phyloP scores from a whole-genome alignment of 208 protist genomes.

The Leishmania martiniquensis region DNA sequence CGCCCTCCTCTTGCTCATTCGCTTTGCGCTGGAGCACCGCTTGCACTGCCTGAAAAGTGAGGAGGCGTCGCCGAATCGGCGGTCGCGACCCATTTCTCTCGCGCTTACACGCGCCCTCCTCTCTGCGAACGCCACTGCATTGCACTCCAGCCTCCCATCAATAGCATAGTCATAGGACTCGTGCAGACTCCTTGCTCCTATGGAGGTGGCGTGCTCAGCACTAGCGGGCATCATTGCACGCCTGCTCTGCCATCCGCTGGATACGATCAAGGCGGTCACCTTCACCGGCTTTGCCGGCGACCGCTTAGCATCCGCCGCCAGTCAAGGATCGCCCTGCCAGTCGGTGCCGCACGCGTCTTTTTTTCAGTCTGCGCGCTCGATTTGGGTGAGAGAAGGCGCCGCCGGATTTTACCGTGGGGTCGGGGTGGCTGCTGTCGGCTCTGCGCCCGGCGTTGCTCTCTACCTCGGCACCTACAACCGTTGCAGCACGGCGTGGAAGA shows the following conservation, averaged over 20 bases:
- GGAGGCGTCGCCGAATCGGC: too few species aligned
- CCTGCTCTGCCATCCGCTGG: conserved; percentile 76
- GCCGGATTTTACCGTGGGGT: conserved; percentile 85
- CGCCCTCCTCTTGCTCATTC: not conserved
- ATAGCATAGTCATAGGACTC: not conserved
- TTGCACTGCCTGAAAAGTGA: too few species aligned
- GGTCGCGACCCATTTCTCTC: not conserved
- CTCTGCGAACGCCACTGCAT: not conserved
- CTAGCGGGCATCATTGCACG: conserved; percentile 63
- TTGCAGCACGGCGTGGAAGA: conserved; percentile 31
- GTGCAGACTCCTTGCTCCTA: not conserved
- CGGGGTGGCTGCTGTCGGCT: conserved; percentile 66
- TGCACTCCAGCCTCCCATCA: not conserved
- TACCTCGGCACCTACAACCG: conserved; percentile 80
- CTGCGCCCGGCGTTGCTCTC: conserved; percentile 75
- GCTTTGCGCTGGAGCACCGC: too few species aligned
- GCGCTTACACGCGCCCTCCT: not conserved
- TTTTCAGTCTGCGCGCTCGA: conserved; percentile 21
- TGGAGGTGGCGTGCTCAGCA: conserved; percentile 65
- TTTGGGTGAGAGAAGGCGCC: conserved; percentile 62
- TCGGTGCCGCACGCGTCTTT: conserved; percentile 18
- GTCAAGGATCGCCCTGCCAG: not conserved
- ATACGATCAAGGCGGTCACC: conserved; percentile 84
- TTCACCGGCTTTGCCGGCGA: conserved; percentile 74
- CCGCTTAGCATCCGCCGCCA: not conserved